Evolutionary conservation across 352 stramenopile species (phyloP).

Genomic region (Phytophthora europaea): DNA sequence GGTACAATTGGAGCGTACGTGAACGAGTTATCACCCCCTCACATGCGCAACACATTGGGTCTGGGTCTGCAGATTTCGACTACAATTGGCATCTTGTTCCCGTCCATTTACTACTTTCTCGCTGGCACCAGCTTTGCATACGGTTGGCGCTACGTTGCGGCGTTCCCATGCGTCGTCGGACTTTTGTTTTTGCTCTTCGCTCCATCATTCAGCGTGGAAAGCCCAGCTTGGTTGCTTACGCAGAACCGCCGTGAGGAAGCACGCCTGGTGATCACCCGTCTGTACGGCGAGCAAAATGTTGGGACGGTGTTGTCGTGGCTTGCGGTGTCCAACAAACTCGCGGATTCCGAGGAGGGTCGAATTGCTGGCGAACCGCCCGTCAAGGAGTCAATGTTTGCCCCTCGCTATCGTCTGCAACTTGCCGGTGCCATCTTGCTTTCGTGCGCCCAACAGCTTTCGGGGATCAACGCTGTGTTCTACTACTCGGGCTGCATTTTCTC

Average conservation of each 20-base stretch:
- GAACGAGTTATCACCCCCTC: constrained; percentile 16
- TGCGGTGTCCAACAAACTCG: constrained; percentile 25
- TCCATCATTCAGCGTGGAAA: constrained; percentile 27
- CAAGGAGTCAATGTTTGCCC: constrained; percentile 22
- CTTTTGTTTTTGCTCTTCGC: constrained; percentile 30
- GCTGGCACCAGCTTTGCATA: constrained; percentile 3
- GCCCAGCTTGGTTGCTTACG: constrained; percentile 30
- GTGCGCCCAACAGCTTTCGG: constrained; percentile 12
- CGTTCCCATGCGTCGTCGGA: constrained; percentile 36
- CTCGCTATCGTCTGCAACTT: constrained; percentile 12
- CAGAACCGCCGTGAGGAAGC: constrained; percentile 34
- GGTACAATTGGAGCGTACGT: constrained; percentile 22
- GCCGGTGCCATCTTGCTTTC: constrained; percentile 20
- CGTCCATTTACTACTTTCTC: constrained; percentile 12
- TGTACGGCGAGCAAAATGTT: constrained; percentile 37
- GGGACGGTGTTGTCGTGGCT: constrained; percentile 21
- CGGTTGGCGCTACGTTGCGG: constrained; percentile 41
- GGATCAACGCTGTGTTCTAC: constrained; percentile 24
- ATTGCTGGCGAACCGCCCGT: constrained; percentile 22
- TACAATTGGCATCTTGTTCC: constrained; percentile 8
- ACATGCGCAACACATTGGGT: constrained; percentile 18
- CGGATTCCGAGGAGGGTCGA: constrained; percentile 16
- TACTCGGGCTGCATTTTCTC: constrained; percentile 9
- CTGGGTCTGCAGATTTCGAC: constrained; percentile 14
- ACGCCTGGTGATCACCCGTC: constrained; percentile 19